Evolutionary conservation across 768 basidiomycete species (phyloP).

Genomic region (Auricularia sp.): DNA sequence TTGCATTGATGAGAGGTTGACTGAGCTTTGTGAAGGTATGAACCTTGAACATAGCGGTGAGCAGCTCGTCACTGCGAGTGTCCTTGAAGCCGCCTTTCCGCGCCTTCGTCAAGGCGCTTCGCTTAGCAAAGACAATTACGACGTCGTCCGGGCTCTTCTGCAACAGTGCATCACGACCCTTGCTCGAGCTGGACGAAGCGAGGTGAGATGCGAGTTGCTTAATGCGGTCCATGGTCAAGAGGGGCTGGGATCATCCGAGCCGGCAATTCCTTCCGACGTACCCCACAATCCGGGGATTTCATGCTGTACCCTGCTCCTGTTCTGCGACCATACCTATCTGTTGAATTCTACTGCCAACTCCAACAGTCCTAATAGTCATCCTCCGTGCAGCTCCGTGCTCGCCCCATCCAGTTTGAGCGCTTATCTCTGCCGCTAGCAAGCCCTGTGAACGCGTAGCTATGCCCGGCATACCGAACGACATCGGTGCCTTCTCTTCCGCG

Average conservation of each 20-base stretch:
- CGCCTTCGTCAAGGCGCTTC: constrained; percentile 66
- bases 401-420: too few relatives aligned
- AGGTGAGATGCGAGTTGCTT: constrained; percentile 58
- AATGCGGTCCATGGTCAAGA: constrained; percentile 46
- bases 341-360: too few relatives aligned
- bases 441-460: too few relatives aligned
- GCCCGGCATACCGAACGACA: background rate
- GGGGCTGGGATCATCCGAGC: background rate
- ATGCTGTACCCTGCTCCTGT: too few relatives aligned
- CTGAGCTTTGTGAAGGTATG: background rate
- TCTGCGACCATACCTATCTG: too few relatives aligned
- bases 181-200: constrained; percentile 23
- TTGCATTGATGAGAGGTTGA: background rate
- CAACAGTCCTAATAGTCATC: too few relatives aligned
- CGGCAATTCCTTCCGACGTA: too few relatives aligned
- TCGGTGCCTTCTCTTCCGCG: background rate
- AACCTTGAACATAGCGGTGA: constrained; percentile 59
- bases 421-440: too few relatives aligned
- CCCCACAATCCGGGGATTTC: too few relatives aligned
- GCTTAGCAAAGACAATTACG: constrained; percentile 72
- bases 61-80: constrained; percentile 31
- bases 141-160: constrained; percentile 50
- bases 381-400: too few relatives aligned
- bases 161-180: constrained; percentile 41
- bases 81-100: constrained; percentile 70